Evolutionary conservation across 2,329 filamentous ascomycete genomes (phyloP), one percentile per base, ranked within the genome.

Genomic region (Chrysoporthe cubensis): DNA sequence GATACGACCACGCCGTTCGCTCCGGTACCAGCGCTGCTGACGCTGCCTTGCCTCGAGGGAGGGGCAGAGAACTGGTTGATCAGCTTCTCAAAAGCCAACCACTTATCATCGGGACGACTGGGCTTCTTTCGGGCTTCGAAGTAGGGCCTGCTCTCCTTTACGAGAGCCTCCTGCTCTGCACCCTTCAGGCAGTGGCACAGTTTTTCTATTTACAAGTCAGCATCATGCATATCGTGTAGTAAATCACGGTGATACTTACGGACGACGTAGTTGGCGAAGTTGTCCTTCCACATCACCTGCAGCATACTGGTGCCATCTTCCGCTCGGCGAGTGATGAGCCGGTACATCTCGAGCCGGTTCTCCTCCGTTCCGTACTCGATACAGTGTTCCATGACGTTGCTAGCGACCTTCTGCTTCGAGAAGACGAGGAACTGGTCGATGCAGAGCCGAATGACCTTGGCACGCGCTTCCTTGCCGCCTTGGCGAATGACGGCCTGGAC

Each of bases 341-440:
- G 81, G 64, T 92, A 86, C 68, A 97, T 93, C 43, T 85, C 84
- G 44, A 83, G 85, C 63, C 91, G 89, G 76, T 97, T 91, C 62
- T 89, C 83, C 26, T 86, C 81, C 0, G 88, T 88, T 26, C 92
- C 93, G 72, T 85, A 87, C 66, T 91, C 84, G 69, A 98, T 90
- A 76, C 94, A 97, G 79, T 93, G 95, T 79, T 99, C 96, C 0
- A 99, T 95, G 2, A 99, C 95, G 74, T 99, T 98, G 75, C 94
- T 97, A 0, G 96, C 95, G 75, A 93, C 96, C 77, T 99, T 99
- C 82, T 98, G 93, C 82, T 94, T 97, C 37, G 94, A 97, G 73
- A 93, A 90, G 1, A 82, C 81, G 50, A 97, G 79, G 2, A 97
- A 82, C 67, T 93, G 87, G 14, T 84, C 83, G 71, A 90, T 89